Evolutionary conservation across 441 rosid genomes (phyloP).

Genomic region (Pelargonium citronellum): DNA sequence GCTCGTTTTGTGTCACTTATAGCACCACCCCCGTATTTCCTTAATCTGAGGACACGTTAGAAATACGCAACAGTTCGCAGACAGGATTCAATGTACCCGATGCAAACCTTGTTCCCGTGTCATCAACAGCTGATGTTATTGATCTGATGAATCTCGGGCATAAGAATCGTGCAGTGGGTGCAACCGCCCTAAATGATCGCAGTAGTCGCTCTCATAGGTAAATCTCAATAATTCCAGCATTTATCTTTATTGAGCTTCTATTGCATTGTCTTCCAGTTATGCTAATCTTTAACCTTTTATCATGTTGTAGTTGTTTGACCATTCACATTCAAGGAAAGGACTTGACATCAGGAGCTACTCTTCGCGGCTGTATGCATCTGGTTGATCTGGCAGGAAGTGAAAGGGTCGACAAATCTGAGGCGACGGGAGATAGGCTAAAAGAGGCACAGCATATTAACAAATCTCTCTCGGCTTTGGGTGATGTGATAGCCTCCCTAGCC

Average conservation of each 20-base stretch:
- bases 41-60: conserved; percentile 60
- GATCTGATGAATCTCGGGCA: conserved; percentile 79
- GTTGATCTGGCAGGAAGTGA: conserved; percentile 94
- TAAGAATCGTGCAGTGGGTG: conserved; percentile 71
- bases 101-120: conserved; percentile 68
- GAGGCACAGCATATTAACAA: conserved; percentile 82
- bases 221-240: conserved; percentile 8
- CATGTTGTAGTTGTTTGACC: conserved; percentile 63
- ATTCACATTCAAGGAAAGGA: conserved; percentile 84
- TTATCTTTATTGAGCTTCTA: conserved; percentile 13
- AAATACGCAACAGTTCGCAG: conserved; percentile 77
- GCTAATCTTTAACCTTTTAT: conserved; percentile 12
- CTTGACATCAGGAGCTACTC: conserved; percentile 58
- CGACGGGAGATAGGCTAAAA: conserved; percentile 75
- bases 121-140: conserved; percentile 71
- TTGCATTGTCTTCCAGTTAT: neutral
- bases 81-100: conserved; percentile 81
- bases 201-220: conserved; percentile 96
- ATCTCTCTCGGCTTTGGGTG: conserved; percentile 90
- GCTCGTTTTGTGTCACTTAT: neutral
- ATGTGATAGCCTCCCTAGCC: conserved; percentile 85
- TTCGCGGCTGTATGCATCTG: conserved; percentile 82
- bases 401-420: conserved; percentile 83
- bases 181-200: conserved; percentile 84
- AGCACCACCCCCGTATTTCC: conserved; percentile 21